Evolutionary conservation across 208 protist species (phyloP), one percentile per base, ranked within the genome.

Genomic region (Acanthamoeba triangularis): DNA sequence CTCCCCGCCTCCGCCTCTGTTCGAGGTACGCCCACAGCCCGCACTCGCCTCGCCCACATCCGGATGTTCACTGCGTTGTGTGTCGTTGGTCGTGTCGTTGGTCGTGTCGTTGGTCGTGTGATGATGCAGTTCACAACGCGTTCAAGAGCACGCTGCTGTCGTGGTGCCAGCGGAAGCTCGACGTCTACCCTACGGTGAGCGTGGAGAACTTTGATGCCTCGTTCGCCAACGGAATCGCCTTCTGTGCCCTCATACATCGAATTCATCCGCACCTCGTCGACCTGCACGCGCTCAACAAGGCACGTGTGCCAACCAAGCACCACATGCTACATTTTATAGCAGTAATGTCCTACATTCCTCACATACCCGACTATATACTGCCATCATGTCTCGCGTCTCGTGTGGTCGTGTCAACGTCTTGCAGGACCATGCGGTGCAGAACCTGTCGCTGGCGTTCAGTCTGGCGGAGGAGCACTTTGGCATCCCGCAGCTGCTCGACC

Each of bases 371-470:
- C 8, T 6, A 6, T 47, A 41, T 41, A 54, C n/a, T n/a, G n/a
- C n/a, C n/a, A 11, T 54, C 52, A 56, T 56, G 18, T 78, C 11
- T 28, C 37, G 3, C 16, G 37, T 78, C 1, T 28, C n/a, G 37
- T 78, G 69, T n/a, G n/a, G n/a, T n/a, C n/a, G n/a, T n/a, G n/a
- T 78, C 41, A 47, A 47, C 41, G 11, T 47, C 41, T 33, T n/a
- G 25, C 37, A 96, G 63, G 56, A 92, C n/a, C 72, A 97, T 56
- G 94, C 93, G 33, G 69, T 67, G 23, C 74, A 93, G 18, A 98
- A 97, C 94, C 82, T 98, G 1, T 95, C 98, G 74, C 92, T 97
- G 3, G 97, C 98, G 6, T 98, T 98, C 61, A 92, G 97, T 37
- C 90, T 98, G 44, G 98, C 98, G 4, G 97, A 98, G 61, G 54